A percentile compares a stretch with the other conserved stretches of the same genome.
Conservation (phyloP, 768 basidiomycete species). For the Leccinum boreale region DNA sequence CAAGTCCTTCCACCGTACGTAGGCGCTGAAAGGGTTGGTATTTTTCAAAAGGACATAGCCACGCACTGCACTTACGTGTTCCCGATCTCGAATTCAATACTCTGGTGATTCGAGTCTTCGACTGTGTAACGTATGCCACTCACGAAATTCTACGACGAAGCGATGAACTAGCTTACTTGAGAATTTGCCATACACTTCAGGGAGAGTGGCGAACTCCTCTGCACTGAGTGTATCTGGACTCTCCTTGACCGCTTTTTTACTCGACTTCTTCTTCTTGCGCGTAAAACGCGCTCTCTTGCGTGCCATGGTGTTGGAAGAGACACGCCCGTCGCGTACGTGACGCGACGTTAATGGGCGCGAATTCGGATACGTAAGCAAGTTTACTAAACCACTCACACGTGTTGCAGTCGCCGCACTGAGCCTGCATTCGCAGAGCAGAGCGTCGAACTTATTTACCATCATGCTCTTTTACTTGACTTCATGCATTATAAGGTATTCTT, state of each 20-base stretch:
- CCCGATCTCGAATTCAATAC: conserved; percentile 25
- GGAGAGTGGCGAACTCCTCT: conserved; percentile 13
- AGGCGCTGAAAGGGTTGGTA: conserved; percentile 25
- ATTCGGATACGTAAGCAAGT: conserved; percentile 21
- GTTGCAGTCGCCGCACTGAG: conserved; percentile 3
- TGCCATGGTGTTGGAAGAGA: conserved; percentile 19
- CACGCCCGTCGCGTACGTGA: conserved; percentile 18
- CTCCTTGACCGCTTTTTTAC: not conserved
- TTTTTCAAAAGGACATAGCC: not conserved
- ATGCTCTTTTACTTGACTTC: conserved; percentile 46
- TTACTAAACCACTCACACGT: conserved; percentile 13
- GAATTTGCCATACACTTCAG: conserved; percentile 10
- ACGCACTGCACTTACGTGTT: conserved; percentile 32
- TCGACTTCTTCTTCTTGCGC: conserved; percentile 11
- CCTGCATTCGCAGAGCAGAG: not conserved
- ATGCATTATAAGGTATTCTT: conserved; percentile 37
- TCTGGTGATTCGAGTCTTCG: conserved; percentile 8
- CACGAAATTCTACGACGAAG: not conserved
- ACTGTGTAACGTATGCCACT: conserved; percentile 6
- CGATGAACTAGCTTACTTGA: conserved; percentile 10
- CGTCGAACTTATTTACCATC: not conserved
- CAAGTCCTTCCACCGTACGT: conserved; percentile 23
- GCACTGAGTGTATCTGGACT: conserved; percentile 5
- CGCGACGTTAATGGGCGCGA: conserved; percentile 29
- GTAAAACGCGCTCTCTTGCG: conserved; percentile 21